Base-by-base conservation (phyloP, 164 flowering plant genomes). In the Aristolochia fimbriata region DNA sequence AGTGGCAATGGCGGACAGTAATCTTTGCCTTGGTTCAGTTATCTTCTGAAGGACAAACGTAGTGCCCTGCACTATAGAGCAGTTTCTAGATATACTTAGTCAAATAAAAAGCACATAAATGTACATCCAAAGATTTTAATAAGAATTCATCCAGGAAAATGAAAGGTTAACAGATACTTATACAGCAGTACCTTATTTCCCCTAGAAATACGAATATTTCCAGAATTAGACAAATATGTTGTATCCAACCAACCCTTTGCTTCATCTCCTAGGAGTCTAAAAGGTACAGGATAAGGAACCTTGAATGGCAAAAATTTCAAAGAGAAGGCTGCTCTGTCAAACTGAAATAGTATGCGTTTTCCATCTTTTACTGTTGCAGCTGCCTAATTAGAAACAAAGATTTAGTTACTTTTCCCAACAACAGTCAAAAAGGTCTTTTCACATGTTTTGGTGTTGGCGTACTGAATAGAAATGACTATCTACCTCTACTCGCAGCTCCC, bases 401-500 rank as follows among this genome's bases (percentile, higher is more conserved):
- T 37, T 37, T 37, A 37, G 43, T 7, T 10, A 7, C 43, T 37
- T 37, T 10, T 37, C 4, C 8, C 4, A 7, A 27, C 2, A 27
- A 27, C 2, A 27, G 30, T 27, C 2, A 5, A 27, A 27, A 27
- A 2, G 30, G 30, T 27, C 30, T 27, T 27, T 27, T 37, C 3
- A 37, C 0, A 37, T 7, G 8, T 37, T 37, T 37, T 37, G 43
- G 43, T 10, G 1, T 31, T 31, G 37, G 37, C 3, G 12, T 37
- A 37, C 43, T 37, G 15, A 7, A 20, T 37, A 15, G 23, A 25
- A 27, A 6, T 19, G 14, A 65, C 19, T 61, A 58, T 54, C 68
- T 80, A 92, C 98, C 98, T 92, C 98, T 30, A 89, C 96, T 89
- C 84, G 87, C 7, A 92, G 87, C 75, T 92, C 96, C 43, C 98